Evolutionary conservation across 768 basidiomycete genomes (phyloP).

Genomic region (Lactarius quietus): DNA sequence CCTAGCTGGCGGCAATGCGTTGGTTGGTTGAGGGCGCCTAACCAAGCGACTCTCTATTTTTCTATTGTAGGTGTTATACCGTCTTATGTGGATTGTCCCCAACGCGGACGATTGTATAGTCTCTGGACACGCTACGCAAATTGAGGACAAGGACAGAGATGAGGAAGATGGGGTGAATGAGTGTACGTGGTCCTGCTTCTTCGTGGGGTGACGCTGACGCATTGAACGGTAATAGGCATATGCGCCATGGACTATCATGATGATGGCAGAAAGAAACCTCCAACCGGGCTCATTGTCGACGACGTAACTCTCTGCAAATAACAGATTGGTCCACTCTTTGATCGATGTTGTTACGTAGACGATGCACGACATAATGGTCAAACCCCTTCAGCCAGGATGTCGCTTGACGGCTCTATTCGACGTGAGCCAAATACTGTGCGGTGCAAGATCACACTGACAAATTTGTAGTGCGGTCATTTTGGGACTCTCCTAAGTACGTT

Average conservation of each 20-base stretch:
- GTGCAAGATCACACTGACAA: not conserved
- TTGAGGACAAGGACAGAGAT: not conserved
- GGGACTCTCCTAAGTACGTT: constrained; percentile 10
- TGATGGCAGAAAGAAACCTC: too few species aligned
- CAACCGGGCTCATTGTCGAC: constrained; percentile 7
- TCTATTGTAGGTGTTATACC: constrained; percentile 1
- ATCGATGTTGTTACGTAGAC: not conserved
- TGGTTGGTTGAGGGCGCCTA: constrained; percentile 1
- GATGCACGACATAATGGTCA: constrained; percentile 6
- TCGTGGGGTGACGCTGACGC: not conserved
- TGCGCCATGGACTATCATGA: not conserved
- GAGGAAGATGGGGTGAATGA: not conserved
- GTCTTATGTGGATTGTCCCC: not conserved
- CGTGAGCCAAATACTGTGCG: not conserved
- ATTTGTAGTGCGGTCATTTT: constrained; percentile 3
- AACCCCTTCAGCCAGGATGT: not conserved
- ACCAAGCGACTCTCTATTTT: not conserved
- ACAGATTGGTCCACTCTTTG: too few species aligned
- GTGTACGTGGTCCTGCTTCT: not conserved
- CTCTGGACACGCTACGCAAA: constrained; percentile 5
- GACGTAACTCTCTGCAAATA: not conserved
- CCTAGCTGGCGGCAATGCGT: not conserved
- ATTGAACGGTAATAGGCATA: not conserved
- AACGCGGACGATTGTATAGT: not conserved
- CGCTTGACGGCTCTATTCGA: constrained; percentile 14